A percentile compares a stretch with the other conserved stretches of the same genome.
Conservation (phyloP, 1,139 yeast species). For the Trichomonascaceae sp. region DNA sequence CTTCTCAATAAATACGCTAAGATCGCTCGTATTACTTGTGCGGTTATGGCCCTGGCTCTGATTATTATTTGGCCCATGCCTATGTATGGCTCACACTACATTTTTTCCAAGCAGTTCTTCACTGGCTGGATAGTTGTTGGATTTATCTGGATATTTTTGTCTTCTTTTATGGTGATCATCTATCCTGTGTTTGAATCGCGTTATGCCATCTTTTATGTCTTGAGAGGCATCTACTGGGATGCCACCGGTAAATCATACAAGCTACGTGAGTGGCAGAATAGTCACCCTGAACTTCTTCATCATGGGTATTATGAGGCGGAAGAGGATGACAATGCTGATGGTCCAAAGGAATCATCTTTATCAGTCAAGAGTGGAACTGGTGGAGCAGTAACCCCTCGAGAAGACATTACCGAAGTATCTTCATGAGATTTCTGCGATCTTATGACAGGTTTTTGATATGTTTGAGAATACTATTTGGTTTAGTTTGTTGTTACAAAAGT, state of each 20-base stretch:
- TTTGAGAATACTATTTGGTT: neutral
- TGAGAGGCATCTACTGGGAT: constrained; percentile 82
- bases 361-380: neutral
- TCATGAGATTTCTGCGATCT: neutral
- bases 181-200: constrained; percentile 42
- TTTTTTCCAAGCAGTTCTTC: constrained; percentile 38
- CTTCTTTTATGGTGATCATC: constrained; percentile 38
- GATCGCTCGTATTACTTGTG: constrained; percentile 33
- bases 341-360: neutral
- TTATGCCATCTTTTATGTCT: constrained; percentile 52
- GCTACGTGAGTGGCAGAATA: constrained; percentile 65
- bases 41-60: constrained; percentile 31
- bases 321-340: neutral
- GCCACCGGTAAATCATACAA: constrained; percentile 65
- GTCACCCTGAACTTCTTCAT: constrained; percentile 13
- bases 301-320: constrained; percentile 9
- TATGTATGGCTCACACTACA: constrained; percentile 39
- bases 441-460: neutral
- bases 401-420: neutral
- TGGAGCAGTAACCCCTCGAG: neutral
- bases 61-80: constrained; percentile 44
- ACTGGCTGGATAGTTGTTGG: constrained; percentile 40
- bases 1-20: constrained; percentile 23
- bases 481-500: neutral
- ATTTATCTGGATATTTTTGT: constrained; percentile 37